Base-by-base conservation (phyloP, 73 alveolate species). In the Halteria grandinella region DNA sequence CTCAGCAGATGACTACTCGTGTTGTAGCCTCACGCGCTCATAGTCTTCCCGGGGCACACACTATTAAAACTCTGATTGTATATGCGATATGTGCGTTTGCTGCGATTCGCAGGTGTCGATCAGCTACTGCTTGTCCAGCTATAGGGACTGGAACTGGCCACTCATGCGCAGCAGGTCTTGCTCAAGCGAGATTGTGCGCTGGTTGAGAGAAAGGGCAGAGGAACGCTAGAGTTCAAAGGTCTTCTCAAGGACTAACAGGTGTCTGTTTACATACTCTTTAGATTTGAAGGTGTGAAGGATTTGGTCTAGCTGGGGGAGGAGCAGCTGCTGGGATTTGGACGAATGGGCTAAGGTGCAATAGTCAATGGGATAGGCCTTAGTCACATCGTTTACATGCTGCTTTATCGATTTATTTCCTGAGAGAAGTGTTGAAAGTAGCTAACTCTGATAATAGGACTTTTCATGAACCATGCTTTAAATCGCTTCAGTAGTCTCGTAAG, bases 11-110 rank as follows among this genome's bases (percentile, higher is more conserved):
- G 41, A 8, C 27, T 62, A 62, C 23, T 62, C 60, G 41, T 62
- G 41, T 11, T 15, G 23, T 14, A 40, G 62, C 43, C 44, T 39
- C 23, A 62, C 3, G n/a, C 40, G 6, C 36, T 62, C 47, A 41
- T 40, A 62, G n/a, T 62, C 78, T 14, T 62, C 78, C 44, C 23
- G 36, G 40, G 78, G 40, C 8, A 62, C 60, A 41, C 78, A 41
- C 12, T 62, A 12, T 17, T 7, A 17, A 23, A 62, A 39, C 23
- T 62, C 78, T 39, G 62, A 40, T 25, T 62, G 28, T 62, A 62
- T 15, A 7, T 62, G 62, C 43, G 36, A 41, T n/a, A 62, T 24
- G 25, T 62, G 27, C 2, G 10, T 17, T 8, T 52, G 47, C 36
- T 18, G 25, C 14, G 18, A 14, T 25, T 62, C 78, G 27, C 62